Evolutionary conservation across 352 stramenopile species (phyloP), one percentile per base, ranked within the genome.

Genomic region (Aphanomyces euteiches): DNA sequence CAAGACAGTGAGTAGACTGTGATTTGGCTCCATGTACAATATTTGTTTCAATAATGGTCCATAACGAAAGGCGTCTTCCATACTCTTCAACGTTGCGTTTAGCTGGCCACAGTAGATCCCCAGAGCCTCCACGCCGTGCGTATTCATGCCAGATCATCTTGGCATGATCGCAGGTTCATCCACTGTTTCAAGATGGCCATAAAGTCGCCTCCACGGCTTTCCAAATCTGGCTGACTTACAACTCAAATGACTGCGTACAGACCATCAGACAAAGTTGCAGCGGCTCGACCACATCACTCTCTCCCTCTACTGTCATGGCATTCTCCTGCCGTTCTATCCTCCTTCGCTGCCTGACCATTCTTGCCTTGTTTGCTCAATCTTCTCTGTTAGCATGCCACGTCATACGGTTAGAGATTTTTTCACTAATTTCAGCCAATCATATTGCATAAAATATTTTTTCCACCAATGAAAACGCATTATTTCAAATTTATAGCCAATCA

Each of bases 401-500:
- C 28, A 28, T 28, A 28, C 28, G 28, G 28, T 28, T 50, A n/a
- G 43, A 50, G 43, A 12, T n/a, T 50, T 1, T 50, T 50, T n/a
- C 1, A 12, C 43, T 50, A 50, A 50, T 50, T n/a, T n/a, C 17
- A 50, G 10, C 43, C 17, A 50, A 50, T 50, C 43, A 50, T 12
- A 50, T 12, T 50, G 43, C 1, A 50, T n/a, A 1, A 50, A n/a
- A 50, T 50, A 12, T 50, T n/a, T 50, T 50, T 3, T 12, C 10
- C 43, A 50, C 28, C 28, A 28, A 28, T 28, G 28, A 28, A 28
- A 28, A 28, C 28, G 28, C 28, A 28, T 2, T 28, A 28, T 28
- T 28, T 28, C 28, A 50, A 50, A 50, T 50, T 50, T 50, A n/a
- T n/a, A 12, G 17, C 43, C 43, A 50, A 50, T 50, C 61, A 37